phyloP scores from a whole-genome alignment of 257 asterid genomes.

The Solanum habrochaites region DNA sequence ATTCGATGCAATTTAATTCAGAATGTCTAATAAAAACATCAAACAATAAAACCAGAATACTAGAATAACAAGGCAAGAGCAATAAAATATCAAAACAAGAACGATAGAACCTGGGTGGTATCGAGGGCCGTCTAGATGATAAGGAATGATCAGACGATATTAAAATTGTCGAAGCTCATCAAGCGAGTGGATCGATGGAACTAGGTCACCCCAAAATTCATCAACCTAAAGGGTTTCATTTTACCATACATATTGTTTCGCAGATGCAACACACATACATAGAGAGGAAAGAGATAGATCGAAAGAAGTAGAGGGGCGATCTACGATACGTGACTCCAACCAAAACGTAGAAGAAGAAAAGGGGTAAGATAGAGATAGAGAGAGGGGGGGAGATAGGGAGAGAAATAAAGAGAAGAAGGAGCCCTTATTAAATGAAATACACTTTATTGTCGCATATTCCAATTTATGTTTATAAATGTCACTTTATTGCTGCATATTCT shows the following conservation, averaged over 20 bases:
- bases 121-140: not conserved
- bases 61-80: not conserved
- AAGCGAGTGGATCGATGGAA: not conserved
- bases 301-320: not conserved
- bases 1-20: too few species aligned
- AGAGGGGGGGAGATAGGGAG: not conserved
- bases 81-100: not conserved
- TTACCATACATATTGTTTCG: not conserved
- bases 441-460: not conserved
- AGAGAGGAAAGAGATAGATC: not conserved
- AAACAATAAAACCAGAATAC: too few species aligned
- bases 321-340: not conserved
- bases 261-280: not conserved
- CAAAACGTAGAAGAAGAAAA: not conserved
- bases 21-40: not conserved
- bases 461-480: not conserved
- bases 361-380: not conserved
- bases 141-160: not conserved
- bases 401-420: not conserved
- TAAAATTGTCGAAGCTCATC: not conserved
- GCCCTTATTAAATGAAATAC: not conserved
- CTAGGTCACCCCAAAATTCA: not conserved
- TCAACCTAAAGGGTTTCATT: not conserved
- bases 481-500: not conserved
- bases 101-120: not conserved